phyloP scores from a whole-genome alignment of 2,329 filamentous ascomycete genomes.

The Aureobasidium sp. region DNA sequence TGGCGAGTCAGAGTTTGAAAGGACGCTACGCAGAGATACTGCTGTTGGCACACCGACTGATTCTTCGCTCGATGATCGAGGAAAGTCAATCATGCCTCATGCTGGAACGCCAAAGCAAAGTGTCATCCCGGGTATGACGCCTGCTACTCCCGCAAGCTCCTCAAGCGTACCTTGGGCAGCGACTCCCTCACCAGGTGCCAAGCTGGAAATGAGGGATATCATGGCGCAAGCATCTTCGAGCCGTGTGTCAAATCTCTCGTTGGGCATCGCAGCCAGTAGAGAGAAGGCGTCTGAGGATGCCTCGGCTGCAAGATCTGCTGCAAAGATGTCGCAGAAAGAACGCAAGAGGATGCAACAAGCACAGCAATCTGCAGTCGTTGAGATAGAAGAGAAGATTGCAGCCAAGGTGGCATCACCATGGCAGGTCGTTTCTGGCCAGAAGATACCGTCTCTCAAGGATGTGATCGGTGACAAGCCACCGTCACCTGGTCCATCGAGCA shows the following conservation, averaged over 20 bases:
- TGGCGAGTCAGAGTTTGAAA: neutral
- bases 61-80: constrained; percentile 32
- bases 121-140: neutral
- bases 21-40: neutral
- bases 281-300: neutral
- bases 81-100: constrained; percentile 25
- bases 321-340: constrained; percentile 83
- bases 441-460: constrained; percentile 43
- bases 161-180: constrained; percentile 43
- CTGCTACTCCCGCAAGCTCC: neutral
- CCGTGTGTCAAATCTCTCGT: constrained; percentile 44
- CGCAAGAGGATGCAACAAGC: constrained; percentile 73
- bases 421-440: constrained; percentile 50
- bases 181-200: constrained; percentile 47
- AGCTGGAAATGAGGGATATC: constrained; percentile 68
- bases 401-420: constrained; percentile 46
- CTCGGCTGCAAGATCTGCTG: constrained; percentile 22
- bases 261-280: constrained; percentile 31
- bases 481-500: constrained; percentile 19
- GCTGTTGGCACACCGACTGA: constrained; percentile 20
- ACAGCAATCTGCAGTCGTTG: constrained; percentile 34
- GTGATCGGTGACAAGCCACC: constrained; percentile 31
- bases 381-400: constrained; percentile 1
- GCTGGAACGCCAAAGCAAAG: neutral
- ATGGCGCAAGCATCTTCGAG: constrained; percentile 53